Evolutionary conservation across 1,139 yeast genomes (phyloP), one percentile per base, ranked within the genome.

Genomic region (Candida sanyaensis): DNA sequence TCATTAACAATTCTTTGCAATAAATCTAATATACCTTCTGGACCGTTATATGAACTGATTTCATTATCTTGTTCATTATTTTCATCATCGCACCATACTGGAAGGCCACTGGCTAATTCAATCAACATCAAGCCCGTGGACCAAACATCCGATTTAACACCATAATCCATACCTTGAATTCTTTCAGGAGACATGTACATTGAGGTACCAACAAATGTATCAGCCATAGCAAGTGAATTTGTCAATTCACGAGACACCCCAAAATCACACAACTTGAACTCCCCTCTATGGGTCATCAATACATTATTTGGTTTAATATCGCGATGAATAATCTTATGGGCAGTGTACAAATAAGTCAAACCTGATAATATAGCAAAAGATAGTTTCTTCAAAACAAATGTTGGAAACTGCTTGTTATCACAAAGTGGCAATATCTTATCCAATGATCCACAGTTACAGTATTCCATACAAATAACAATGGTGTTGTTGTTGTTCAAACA

Each of bases 151-250:
- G 96, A 92, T 58, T 92, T 91, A 24, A 92, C 88, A 6, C 96
- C 88, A 66, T 93, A 93, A 12, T 86, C 86, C 43, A 90, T 89
- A 10, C 99, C 99, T 67, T 90, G 97, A 48, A 93, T 93, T 54
- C 99, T 79, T 62, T 93, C 99, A 0, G 99, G 99, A 1, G 96
- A 90, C 99, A 93, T 93, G 62, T 93, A 93, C 1, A 96, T 90
- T 1, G 97, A 90, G 0, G 99, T 93, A 1, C 99, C 99, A 9
- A 93, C 98, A 74, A 93, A 93, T 0, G 98, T 93, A 58, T 93
- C 97, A 0, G 97, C 98, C 73, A 74, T 69, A 24, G 79, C 80
- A 51, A 93, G 80, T 0, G 97, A 91, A 64, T 92, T 91, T 49
- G 90, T 88, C 50, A 93, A 76, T 63, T 91, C 96, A 54, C 97